Percentiles rank a stretch among this genome's conserved stretches.
phyloP scores from a whole-genome alignment of 306 rosid genomes.

The Castanea sativa region DNA sequence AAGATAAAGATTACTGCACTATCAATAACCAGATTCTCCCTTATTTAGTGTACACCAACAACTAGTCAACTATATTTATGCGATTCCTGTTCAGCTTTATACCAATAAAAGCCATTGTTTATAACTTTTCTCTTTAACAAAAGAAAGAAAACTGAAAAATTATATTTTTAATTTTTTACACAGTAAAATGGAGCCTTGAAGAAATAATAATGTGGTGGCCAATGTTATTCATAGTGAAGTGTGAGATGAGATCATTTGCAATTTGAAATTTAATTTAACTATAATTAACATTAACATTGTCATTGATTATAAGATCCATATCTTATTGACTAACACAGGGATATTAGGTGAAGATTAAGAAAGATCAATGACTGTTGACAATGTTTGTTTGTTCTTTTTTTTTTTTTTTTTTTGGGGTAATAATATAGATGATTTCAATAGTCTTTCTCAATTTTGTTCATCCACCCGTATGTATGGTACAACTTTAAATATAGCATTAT shows the following conservation, averaged over 20 bases:
- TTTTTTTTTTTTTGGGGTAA: not conserved
- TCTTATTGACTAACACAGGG: conserved; percentile 20
- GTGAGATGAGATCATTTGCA: conserved; percentile 17
- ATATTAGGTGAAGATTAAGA: conserved; percentile 52
- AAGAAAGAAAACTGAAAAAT: not conserved
- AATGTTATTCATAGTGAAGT: conserved; percentile 3
- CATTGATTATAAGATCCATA: conserved; percentile 8
- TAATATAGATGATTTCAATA: not conserved
- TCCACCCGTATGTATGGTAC: not conserved
- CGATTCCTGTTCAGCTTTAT: not conserved
- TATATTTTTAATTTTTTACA: not conserved
- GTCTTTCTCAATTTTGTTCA: not conserved
- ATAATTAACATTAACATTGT: conserved; percentile 11
- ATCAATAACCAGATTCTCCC: not conserved
- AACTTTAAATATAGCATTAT: not conserved
- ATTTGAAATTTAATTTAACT: conserved; percentile 10
- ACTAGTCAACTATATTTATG: too few relatives aligned
- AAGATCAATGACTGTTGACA: conserved; percentile 34
- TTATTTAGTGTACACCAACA: not conserved
- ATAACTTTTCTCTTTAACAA: not conserved
- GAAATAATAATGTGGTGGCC: not conserved
- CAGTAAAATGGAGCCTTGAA: not conserved
- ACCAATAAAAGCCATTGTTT: not conserved
- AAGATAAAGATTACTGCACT: not conserved
- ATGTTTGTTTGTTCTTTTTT: conserved; percentile 5